Base-by-base conservation (phyloP, 2,329 filamentous ascomycete species). In the Aspergillus neotritici region DNA sequence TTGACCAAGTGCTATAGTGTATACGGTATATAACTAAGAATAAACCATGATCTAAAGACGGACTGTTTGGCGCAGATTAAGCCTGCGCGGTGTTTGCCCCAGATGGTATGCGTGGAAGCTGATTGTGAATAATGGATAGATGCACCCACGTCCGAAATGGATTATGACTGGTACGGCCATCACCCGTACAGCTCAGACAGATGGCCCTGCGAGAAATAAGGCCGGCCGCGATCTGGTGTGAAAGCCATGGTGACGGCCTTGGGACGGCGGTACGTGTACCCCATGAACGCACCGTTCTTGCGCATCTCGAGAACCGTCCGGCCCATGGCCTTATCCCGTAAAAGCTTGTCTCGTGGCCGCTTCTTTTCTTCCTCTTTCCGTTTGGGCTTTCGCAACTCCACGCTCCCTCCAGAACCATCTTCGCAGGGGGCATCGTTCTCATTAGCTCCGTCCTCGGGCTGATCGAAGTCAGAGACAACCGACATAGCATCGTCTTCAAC, bases 261-360 rank as follows among this genome's bases (percentile, higher is more conserved):
- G 3, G 69, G 68, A 34, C 67, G 65, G 30, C 82, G 78, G 74
- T 93, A 97, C 2, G 86, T 87, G 62, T 98, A 98, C 1, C 91
- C 91, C 48, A 94, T 67, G 65, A 97, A 97, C 0, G 88, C 89
- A 17, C 79, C 85, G 61, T 77, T 78, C 67, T 91, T 94, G 46
- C 93, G 79, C 51, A 93, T 76, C 53, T 87, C 82, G 64, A 97
- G 71, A n/a, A 85, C 88, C 12, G 75, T 72, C 32, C 74, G 75
- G 32, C 80, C 83, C 5, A 84, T 77, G 7, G 72, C 67, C 17
- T 75, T 76, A 63, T 97, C 91, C 34, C 91, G 76, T 21, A 97
- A 70, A 44, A 97, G 68, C 56, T 85, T 84, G 64, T 98, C 93
- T n/a, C 90, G 76, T 0, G 91, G 82, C 48, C 90, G 71, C 64